Evolutionary conservation across 2,329 filamentous ascomycete genomes (phyloP).

Genomic region (Fusarium illudens): DNA sequence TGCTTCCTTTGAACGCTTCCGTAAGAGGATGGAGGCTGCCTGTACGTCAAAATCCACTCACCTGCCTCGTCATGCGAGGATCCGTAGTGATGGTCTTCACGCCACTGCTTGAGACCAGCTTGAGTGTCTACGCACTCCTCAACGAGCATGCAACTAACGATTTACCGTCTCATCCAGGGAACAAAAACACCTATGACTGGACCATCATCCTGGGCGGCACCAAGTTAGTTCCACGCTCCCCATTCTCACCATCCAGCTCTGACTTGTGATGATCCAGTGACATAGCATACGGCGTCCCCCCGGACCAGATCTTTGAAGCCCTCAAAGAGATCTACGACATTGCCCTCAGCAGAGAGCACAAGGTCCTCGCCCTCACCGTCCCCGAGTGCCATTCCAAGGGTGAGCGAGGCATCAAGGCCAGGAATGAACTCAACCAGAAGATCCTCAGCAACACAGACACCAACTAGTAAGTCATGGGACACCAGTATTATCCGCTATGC

Average conservation of each 20-base stretch:
- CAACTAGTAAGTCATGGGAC: conserved; percentile 64
- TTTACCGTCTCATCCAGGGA: conserved; percentile 17
- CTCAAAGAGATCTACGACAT: conserved; percentile 62
- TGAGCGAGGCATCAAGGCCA: conserved; percentile 44
- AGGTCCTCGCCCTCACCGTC: conserved; percentile 70
- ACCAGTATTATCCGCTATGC: too few relatives aligned
- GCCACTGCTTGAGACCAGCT: background rate
- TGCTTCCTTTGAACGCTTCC: conserved; percentile 49
- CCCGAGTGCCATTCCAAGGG: conserved; percentile 57
- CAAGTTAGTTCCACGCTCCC: conserved; percentile 53
- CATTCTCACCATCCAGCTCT: background rate
- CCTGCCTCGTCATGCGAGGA: background rate
- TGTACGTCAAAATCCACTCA: conserved; percentile 42
- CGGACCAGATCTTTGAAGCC: conserved; percentile 56
- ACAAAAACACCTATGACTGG: conserved; percentile 61
- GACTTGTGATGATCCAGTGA: conserved; percentile 52
- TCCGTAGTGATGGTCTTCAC: background rate
- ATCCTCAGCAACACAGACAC: conserved; percentile 60
- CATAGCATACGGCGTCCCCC: conserved; percentile 51
- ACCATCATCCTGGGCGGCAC: conserved; percentile 70
- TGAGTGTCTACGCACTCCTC: background rate
- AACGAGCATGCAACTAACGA: background rate
- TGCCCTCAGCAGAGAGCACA: conserved; percentile 57
- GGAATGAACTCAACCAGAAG: conserved; percentile 59
- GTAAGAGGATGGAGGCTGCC: conserved; percentile 44